phyloP scores from a whole-genome alignment of 345 rosid species.

The Bretschneidera sinensis region DNA sequence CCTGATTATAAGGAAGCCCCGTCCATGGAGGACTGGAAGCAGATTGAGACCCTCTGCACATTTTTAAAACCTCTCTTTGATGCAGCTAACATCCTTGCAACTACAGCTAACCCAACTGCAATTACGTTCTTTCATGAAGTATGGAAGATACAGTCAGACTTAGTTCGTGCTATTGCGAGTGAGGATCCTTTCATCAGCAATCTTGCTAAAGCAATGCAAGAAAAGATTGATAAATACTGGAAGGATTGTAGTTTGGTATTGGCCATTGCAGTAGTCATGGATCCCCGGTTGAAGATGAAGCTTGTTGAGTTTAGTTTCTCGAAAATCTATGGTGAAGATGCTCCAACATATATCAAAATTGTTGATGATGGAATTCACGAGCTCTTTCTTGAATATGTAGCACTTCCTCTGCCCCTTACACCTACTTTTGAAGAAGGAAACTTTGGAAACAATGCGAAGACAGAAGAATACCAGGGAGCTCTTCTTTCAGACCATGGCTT shows the following conservation, averaged over 20 bases:
- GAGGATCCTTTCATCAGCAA: constrained; percentile 57
- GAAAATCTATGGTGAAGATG: constrained; percentile 76
- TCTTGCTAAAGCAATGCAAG: constrained; percentile 56
- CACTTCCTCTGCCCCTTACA: constrained; percentile 65
- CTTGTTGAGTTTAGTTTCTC: constrained; percentile 92
- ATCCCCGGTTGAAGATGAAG: constrained; percentile 95
- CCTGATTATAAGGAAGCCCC: constrained; percentile 75
- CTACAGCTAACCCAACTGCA: constrained; percentile 43
- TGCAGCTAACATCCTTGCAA: constrained; percentile 53
- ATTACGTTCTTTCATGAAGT: constrained; percentile 72
- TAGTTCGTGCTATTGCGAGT: constrained; percentile 40
- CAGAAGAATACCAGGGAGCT: constrained; percentile 36
- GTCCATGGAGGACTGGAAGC: constrained; percentile 69
- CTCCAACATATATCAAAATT: constrained; percentile 50
- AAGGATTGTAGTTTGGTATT: constrained; percentile 77
- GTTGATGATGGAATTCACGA: constrained; percentile 83
- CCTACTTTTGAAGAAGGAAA: constrained; percentile 57
- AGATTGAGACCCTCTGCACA: constrained; percentile 59
- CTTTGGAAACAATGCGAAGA: constrained; percentile 25
- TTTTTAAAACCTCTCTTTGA: constrained; percentile 73
- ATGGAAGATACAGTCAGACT: constrained; percentile 82
- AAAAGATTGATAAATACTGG: constrained; percentile 65
- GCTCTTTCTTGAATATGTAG: constrained; percentile 71
- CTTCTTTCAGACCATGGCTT: constrained; percentile 55
- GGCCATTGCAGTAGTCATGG: constrained; percentile 88